Conservation (phyloP, 164 flowering plant species). For the Tetrastigma voinierianum region DNA sequence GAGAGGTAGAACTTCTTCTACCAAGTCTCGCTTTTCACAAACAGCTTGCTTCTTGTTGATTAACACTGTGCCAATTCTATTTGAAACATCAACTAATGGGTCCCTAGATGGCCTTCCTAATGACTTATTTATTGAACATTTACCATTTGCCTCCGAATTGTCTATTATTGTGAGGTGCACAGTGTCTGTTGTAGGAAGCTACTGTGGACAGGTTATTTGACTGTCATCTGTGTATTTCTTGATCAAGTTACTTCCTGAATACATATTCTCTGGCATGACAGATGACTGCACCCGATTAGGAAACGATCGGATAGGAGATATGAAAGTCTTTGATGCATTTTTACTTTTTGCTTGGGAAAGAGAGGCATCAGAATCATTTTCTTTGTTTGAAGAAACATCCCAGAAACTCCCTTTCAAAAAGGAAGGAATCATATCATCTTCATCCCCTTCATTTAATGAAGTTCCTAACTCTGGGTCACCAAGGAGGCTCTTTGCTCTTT, state of each 20-base stretch:
- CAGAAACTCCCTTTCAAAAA: slow-evolving; percentile 9
- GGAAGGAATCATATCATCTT: slow-evolving; percentile 24
- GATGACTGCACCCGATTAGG: slow-evolving; percentile 22
- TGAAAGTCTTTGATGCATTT: slow-evolving; percentile 26
- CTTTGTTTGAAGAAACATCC: slow-evolving; percentile 28
- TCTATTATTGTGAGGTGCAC: slow-evolving; percentile 10
- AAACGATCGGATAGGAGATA: slow-evolving; percentile 39
- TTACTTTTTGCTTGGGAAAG: slow-evolving; percentile 19
- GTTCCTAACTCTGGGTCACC: slow-evolving; percentile 64
- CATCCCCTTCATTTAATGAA: slow-evolving; percentile 33
- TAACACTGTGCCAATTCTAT: slow-evolving; percentile 22
- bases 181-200: slow-evolving; percentile 18
- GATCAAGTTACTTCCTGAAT: slow-evolving; percentile 45
- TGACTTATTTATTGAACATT: slow-evolving; percentile 23
- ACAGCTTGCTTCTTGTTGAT: slow-evolving; percentile 22
- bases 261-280: slow-evolving; percentile 15
- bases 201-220: slow-evolving; percentile 14
- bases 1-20: slow-evolving; percentile 49
- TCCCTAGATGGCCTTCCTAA: slow-evolving; percentile 25
- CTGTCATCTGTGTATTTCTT: slow-evolving; percentile 39
- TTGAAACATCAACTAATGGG: slow-evolving; percentile 72
- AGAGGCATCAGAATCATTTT: slow-evolving; percentile 29
- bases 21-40: slow-evolving; percentile 45
- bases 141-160: slow-evolving; percentile 20
- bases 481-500: slow-evolving; percentile 88